Evolutionary conservation across 2,329 filamentous ascomycete genomes (phyloP).

Genomic region (Nothophoma quercina): DNA sequence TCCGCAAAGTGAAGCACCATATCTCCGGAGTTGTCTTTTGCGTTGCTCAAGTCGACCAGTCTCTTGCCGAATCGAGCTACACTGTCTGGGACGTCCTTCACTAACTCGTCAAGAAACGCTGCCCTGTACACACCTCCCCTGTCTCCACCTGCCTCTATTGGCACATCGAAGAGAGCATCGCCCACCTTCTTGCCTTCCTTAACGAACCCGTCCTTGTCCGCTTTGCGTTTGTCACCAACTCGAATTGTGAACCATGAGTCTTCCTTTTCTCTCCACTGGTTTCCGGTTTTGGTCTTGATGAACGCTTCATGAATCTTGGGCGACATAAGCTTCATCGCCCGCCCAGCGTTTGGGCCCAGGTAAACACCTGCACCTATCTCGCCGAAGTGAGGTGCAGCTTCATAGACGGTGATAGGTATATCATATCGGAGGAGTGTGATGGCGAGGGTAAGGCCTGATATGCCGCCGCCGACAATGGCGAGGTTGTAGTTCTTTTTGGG

Average conservation of each 20-base stretch:
- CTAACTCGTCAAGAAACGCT: conserved; percentile 59
- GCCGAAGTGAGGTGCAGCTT: conserved; percentile 61
- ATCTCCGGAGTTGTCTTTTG: conserved; percentile 41
- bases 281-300: conserved; percentile 51
- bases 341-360: conserved; percentile 63
- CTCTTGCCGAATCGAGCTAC: conserved; percentile 56
- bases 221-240: conserved; percentile 42
- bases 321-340: conserved; percentile 63
- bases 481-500: conserved; percentile 53
- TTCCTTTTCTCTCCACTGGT: conserved; percentile 37
- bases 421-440: conserved; percentile 59
- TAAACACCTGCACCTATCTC: conserved; percentile 67
- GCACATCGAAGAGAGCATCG: conserved; percentile 40
- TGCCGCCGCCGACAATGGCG: conserved; percentile 67
- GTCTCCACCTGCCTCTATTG: conserved; percentile 30
- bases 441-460: conserved; percentile 64
- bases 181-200: conserved; percentile 40
- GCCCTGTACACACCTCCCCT: conserved; percentile 57
- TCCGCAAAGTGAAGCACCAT: conserved; percentile 56
- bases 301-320: conserved; percentile 53
- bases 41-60: conserved; percentile 38
- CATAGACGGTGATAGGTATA: conserved; percentile 62
- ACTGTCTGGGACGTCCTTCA: conserved; percentile 56
- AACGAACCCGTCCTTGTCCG: conserved; percentile 40
- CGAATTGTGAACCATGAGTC: conserved; percentile 43